phyloP scores from a whole-genome alignment of 495 filamentous ascomycete genomes.

The Daldinia vernicosa region DNA sequence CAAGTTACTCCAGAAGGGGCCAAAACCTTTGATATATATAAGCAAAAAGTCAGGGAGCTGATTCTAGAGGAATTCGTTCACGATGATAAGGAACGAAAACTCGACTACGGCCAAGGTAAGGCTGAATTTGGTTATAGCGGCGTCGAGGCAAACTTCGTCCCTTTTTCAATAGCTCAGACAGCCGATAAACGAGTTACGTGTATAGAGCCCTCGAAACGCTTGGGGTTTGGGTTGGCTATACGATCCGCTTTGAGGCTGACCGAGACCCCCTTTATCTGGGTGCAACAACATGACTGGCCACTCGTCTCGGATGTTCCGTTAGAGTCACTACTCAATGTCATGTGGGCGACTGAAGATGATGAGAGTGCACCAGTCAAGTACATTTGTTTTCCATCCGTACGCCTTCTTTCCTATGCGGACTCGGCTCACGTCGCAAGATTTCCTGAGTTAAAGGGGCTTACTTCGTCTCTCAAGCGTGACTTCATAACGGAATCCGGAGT shows the following conservation, averaged over 20 bases:
- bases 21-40: constrained; percentile 49
- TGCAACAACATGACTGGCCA: constrained; percentile 61
- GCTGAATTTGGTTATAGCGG: constrained; percentile 54
- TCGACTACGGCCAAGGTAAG: constrained; percentile 35
- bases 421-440: constrained; percentile 54
- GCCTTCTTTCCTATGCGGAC: constrained; percentile 54
- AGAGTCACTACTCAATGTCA: constrained; percentile 49
- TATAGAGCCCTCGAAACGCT: constrained; percentile 52
- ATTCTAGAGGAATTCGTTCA: constrained; percentile 46
- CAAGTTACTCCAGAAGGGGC: constrained; percentile 54
- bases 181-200: constrained; percentile 49
- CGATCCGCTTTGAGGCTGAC: constrained; percentile 53
- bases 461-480: constrained; percentile 49
- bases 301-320: constrained; percentile 53
- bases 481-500: constrained; percentile 39
- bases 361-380: constrained; percentile 48
- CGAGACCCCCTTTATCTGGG: constrained; percentile 57
- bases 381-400: constrained; percentile 53
- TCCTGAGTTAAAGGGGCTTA: constrained; percentile 48
- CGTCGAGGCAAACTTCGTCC: constrained; percentile 47
- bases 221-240: constrained; percentile 58
- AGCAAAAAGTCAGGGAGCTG: constrained; percentile 51
- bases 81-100: constrained; percentile 1
- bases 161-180: constrained; percentile 48
- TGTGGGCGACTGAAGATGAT: constrained; percentile 44